phyloP scores from a whole-genome alignment of 148 eudicot genomes.

The Polygonum aviculare region DNA sequence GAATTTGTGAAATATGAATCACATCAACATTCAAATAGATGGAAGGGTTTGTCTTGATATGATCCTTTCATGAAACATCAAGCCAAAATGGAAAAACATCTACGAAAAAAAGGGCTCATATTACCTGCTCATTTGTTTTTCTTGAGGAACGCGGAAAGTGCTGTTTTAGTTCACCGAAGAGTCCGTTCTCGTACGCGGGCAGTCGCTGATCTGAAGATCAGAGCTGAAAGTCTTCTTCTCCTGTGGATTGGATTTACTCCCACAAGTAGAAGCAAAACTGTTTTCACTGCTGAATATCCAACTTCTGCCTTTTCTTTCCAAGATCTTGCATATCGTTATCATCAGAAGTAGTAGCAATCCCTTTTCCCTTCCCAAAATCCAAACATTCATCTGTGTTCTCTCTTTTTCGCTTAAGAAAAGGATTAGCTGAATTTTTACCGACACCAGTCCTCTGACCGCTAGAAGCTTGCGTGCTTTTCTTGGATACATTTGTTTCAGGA shows the following conservation, averaged over 20 bases:
- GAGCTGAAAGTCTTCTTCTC: conserved; percentile 4
- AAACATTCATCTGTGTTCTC: conserved; percentile 6
- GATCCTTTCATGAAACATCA: not conserved
- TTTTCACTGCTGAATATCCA: conserved; percentile 10
- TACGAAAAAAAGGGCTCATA: not conserved
- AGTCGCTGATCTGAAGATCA: conserved; percentile 23
- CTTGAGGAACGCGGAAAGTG: conserved; percentile 42
- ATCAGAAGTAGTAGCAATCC: not conserved
- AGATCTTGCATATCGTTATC: conserved; percentile 10
- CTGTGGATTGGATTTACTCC: conserved; percentile 4
- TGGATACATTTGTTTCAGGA: conserved; percentile 27
- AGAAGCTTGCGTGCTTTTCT: conserved; percentile 21
- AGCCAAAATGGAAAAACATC: not conserved
- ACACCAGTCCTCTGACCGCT: not conserved
- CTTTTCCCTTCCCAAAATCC: conserved; percentile 6
- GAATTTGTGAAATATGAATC: not conserved
- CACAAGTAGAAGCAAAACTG: not conserved
- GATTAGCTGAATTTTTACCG: not conserved
- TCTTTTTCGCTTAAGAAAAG: conserved; percentile 7
- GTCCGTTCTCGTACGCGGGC: conserved; percentile 58
- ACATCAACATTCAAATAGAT: not conserved
- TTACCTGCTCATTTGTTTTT: conserved; percentile 19
- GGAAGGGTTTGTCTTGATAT: not conserved
- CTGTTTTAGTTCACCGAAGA: conserved; percentile 51
- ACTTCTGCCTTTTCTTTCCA: conserved; percentile 10